Conservation (phyloP, 352 stramenopile species). For the Globisporangium echinulatum region DNA sequence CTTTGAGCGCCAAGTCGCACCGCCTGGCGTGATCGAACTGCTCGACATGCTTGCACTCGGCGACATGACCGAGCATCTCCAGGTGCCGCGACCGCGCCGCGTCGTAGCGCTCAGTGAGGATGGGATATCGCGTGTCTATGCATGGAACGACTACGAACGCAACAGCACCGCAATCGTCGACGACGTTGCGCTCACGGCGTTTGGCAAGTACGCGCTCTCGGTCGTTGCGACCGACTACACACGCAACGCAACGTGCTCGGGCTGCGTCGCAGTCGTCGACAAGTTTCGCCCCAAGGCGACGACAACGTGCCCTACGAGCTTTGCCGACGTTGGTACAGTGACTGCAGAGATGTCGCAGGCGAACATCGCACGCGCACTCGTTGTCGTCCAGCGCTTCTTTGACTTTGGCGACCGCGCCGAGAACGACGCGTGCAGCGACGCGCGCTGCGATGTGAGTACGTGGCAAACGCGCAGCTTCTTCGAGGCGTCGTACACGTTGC, state of each 20-base stretch:
- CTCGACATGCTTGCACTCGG: conserved; percentile 15
- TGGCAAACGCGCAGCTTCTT: conserved; percentile 40
- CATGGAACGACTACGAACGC: conserved; percentile 50
- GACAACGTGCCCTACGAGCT: conserved; percentile 23
- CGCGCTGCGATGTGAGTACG: conserved; percentile 35
- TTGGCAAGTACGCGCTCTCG: conserved; percentile 52
- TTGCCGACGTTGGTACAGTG: not conserved
- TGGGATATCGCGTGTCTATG: not conserved
- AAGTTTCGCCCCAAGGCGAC: conserved; percentile 39
- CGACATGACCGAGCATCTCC: conserved; percentile 8
- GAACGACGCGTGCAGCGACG: conserved; percentile 53
- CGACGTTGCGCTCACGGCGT: conserved; percentile 29
- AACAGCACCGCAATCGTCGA: conserved; percentile 25
- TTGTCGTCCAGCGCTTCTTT: conserved; percentile 25
- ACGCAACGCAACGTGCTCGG: conserved; percentile 29
- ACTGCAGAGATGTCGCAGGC: conserved; percentile 22
- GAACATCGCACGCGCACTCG: conserved; percentile 24
- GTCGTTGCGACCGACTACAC: conserved; percentile 43
- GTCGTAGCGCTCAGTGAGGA: conserved; percentile 11
- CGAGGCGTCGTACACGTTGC: conserved; percentile 13
- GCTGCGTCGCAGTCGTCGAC: conserved; percentile 55
- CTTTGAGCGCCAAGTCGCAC: conserved; percentile 6
- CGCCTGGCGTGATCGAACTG: conserved; percentile 10
- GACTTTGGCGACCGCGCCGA: conserved; percentile 30
- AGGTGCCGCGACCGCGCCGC: conserved; percentile 4